Evolutionary conservation across 2,329 filamentous ascomycete species (phyloP).

Genomic region (Pseudocercospora eumusae): DNA sequence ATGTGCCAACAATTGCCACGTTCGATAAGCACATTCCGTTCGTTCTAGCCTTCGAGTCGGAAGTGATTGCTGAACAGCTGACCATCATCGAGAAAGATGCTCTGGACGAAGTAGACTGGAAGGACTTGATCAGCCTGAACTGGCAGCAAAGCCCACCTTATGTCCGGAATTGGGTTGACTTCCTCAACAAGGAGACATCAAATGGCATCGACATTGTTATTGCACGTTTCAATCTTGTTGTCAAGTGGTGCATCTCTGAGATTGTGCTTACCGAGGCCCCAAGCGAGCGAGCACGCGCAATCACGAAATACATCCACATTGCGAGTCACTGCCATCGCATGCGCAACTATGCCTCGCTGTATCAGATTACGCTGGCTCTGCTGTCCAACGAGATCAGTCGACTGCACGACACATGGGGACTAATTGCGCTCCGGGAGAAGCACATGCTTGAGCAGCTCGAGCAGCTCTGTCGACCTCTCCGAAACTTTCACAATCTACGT

Average conservation of each 20-base stretch:
- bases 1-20: conserved; percentile 11
- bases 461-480: conserved; percentile 70
- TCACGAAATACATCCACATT: conserved; percentile 81
- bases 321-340: conserved; percentile 72
- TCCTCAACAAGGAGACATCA: conserved; percentile 59
- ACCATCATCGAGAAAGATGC: conserved; percentile 85
- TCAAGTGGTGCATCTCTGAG: conserved; percentile 83
- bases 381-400: conserved; percentile 71
- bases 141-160: conserved; percentile 66
- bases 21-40: conserved; percentile 67
- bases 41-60: conserved; percentile 77
- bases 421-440: conserved; percentile 66
- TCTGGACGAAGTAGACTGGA: conserved; percentile 84
- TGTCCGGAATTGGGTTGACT: conserved; percentile 70
- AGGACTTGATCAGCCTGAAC: conserved; percentile 77
- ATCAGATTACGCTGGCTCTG: conserved; percentile 75
- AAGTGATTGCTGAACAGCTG: conserved; percentile 77
- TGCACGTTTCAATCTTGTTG: conserved; percentile 83
- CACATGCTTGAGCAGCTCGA: conserved; percentile 69
- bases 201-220: conserved; percentile 79
- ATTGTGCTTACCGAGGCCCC: conserved; percentile 71
- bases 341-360: conserved; percentile 82
- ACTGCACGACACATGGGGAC: conserved; percentile 68
- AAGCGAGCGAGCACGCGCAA: conserved; percentile 71
- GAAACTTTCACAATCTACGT: conserved; percentile 75